Evolutionary conservation across 768 basidiomycete genomes (phyloP).

Genomic region (Boletus barrowsii): DNA sequence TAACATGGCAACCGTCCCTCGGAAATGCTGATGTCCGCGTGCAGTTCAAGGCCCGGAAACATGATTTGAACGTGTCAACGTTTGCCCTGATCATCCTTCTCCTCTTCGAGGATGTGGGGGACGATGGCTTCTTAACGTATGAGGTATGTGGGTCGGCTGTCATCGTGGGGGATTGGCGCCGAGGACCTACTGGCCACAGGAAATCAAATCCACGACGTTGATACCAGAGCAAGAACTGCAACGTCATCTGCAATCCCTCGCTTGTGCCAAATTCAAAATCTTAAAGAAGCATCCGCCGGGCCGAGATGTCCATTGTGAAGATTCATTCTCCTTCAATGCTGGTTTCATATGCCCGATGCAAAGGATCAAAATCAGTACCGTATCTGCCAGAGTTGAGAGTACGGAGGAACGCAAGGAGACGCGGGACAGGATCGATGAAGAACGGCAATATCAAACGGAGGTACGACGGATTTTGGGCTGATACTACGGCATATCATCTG

Average conservation of each 20-base stretch:
- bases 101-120: conserved; percentile 72
- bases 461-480: conserved; percentile 38
- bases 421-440: conserved; percentile 85
- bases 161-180: not conserved
- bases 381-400: conserved; percentile 85
- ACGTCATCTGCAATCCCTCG: conserved; percentile 93
- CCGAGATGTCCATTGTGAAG: conserved; percentile 70
- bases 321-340: conserved; percentile 87
- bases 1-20: conserved; percentile 89
- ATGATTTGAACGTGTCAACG: conserved; percentile 93
- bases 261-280: conserved; percentile 91
- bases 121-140: conserved; percentile 73
- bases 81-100: conserved; percentile 83
- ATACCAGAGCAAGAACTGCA: conserved; percentile 78
- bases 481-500: not conserved
- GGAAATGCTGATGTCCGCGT: conserved; percentile 90
- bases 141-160: conserved; percentile 44
- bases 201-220: conserved; percentile 72
- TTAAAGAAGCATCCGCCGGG: conserved; percentile 88
- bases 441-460: conserved; percentile 85
- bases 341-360: conserved; percentile 79
- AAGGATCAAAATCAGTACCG: conserved; percentile 89
- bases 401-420: conserved; percentile 89
- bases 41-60: conserved; percentile 71
- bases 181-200: conserved; percentile 44